phyloP scores from a whole-genome alignment of 495 filamentous ascomycete species.

The Hypoxylon fuscum region DNA sequence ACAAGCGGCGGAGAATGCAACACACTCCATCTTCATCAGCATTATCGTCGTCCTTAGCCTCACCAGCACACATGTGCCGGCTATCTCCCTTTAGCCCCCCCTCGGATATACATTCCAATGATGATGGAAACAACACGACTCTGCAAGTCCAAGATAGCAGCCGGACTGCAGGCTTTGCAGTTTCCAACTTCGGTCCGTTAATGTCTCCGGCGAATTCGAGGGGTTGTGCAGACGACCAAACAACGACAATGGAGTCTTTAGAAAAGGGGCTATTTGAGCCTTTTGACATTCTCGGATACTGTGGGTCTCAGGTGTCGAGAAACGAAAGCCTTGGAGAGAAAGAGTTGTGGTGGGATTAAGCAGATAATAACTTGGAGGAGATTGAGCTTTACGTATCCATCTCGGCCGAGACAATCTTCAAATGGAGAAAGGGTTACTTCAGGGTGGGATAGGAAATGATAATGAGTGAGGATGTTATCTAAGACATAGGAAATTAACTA shows the following conservation, averaged over 20 bases:
- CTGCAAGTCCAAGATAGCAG: not conserved
- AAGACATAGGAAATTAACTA: not conserved
- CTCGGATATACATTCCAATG: not conserved
- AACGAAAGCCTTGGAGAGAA: slow-evolving; percentile 16
- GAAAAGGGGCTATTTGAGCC: slow-evolving; percentile 17
- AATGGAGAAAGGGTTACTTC: not conserved
- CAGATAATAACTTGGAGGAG: not conserved
- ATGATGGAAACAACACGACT: slow-evolving; percentile 1
- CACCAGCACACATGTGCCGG: not conserved
- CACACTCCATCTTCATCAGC: slow-evolving; percentile 2
- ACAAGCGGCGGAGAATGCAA: slow-evolving; percentile 17
- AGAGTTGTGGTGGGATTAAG: slow-evolving; percentile 31
- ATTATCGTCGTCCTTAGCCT: slow-evolving; percentile 1
- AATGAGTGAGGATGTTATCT: not conserved
- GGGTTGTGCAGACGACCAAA: slow-evolving; percentile 11
- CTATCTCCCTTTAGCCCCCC: slow-evolving; percentile 2
- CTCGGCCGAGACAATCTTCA: not conserved
- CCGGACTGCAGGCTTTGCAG: not conserved
- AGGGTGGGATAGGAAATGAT: not conserved
- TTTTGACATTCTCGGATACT: slow-evolving; percentile 22
- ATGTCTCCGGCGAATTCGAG: slow-evolving; percentile 20
- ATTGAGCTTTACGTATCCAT: no score
- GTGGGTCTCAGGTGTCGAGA: slow-evolving; percentile 10
- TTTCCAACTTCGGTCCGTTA: slow-evolving; percentile 14
- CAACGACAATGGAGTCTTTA: slow-evolving; percentile 15